Percentiles rank a stretch among this genome's conserved stretches.
These are phyloP conservation scores for Penicillium longicatenatum DNA, from an alignment of 495 filamentous ascomycete species.

Conservation along the genomic window DNA sequence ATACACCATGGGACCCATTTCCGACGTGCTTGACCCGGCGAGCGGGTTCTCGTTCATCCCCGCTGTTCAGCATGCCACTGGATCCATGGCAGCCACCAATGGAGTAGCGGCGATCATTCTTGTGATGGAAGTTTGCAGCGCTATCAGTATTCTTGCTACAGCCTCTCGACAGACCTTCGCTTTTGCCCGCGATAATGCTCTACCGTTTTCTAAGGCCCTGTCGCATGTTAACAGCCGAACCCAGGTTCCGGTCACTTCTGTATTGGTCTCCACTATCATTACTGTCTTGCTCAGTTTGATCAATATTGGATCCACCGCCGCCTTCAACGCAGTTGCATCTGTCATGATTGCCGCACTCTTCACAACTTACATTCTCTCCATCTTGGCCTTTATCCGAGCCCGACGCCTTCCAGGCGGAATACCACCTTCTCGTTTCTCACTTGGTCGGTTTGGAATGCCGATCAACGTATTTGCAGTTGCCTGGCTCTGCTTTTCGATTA, in stretches of 20 bases:
- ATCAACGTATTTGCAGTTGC: slow-evolving; percentile 29
- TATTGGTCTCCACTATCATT: slow-evolving; percentile 51
- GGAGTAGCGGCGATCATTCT: slow-evolving; percentile 43
- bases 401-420: slow-evolving; percentile 28
- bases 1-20: slow-evolving; percentile 46
- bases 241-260: slow-evolving; percentile 57
- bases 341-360: slow-evolving; percentile 44
- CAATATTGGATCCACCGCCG: slow-evolving; percentile 47
- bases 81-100: slow-evolving; percentile 32
- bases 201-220: slow-evolving; percentile 39
- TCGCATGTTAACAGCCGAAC: slow-evolving; percentile 39
- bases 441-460: slow-evolving; percentile 24
- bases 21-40: slow-evolving; percentile 30
- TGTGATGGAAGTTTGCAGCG: slow-evolving; percentile 42
- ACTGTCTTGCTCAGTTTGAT: slow-evolving; percentile 48
- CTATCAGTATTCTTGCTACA: slow-evolving; percentile 41
- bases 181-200: slow-evolving; percentile 54
- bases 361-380: slow-evolving; percentile 44
- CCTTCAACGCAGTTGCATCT: slow-evolving; percentile 48
- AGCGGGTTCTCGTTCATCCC: slow-evolving; percentile 44
- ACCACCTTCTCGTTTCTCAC: slow-evolving; percentile 28
- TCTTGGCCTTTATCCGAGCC: slow-evolving; percentile 28
- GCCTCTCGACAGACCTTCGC: slow-evolving; percentile 50
- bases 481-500: slow-evolving; percentile 35
- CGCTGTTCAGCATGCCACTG: slow-evolving; percentile 35